These are phyloP conservation scores for Beta lomatogona DNA, from an alignment of 179 eudicot species.

Conservation along the genomic window DNA sequence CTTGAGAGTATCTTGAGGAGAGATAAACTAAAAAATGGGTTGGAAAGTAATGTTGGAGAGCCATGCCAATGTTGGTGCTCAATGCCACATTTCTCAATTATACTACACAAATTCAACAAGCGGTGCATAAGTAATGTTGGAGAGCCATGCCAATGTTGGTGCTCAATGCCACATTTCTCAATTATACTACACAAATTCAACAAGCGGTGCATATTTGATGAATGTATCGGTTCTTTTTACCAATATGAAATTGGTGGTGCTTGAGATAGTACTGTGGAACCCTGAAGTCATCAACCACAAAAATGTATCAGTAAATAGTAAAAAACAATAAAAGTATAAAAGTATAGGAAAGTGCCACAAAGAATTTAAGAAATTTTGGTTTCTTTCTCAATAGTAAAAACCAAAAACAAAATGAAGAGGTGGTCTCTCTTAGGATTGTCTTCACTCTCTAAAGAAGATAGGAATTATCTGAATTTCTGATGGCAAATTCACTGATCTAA, in stretches of 20 bases:
- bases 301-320: neutral
- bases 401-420: constrained; percentile 5
- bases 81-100: too few species aligned
- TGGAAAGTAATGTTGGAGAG: too few species aligned
- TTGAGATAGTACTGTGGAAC: neutral
- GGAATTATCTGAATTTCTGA: constrained; percentile 24
- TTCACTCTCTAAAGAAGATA: constrained; percentile 17
- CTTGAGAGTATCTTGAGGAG: too few species aligned
- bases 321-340: constrained; percentile 8
- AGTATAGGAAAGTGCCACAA: neutral
- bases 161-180: too few species aligned
- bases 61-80: too few species aligned
- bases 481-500: constrained; percentile 11
- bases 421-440: neutral
- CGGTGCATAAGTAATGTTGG: rapidly evolving
- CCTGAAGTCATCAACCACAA: neutral
- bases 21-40: too few species aligned
- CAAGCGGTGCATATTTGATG: neutral
- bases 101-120: too few species aligned
- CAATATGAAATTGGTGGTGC: neutral
- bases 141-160: rapidly evolving
- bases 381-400: constrained; percentile 8
- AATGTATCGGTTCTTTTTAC: neutral
- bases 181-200: neutral
- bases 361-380: constrained; percentile 20